Conservation (phyloP, 345 rosid genomes). For the Arabis hirsuta region DNA sequence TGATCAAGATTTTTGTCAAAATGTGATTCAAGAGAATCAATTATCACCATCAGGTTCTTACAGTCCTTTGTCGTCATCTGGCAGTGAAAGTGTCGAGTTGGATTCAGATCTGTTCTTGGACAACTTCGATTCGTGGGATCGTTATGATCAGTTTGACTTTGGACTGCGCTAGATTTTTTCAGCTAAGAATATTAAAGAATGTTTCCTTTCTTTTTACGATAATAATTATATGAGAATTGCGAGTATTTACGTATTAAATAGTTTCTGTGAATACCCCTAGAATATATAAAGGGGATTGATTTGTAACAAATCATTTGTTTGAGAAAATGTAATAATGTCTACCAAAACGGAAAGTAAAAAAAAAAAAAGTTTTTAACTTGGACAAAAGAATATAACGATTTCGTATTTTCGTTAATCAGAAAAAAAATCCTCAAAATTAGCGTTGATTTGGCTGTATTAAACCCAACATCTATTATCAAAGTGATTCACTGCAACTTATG, state of each 20-base stretch:
- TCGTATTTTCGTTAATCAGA: too few species aligned
- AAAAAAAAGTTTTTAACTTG: too few species aligned
- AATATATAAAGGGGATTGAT: not conserved
- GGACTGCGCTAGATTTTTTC: conserved; percentile 17
- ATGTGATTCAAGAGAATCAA: conserved; percentile 22
- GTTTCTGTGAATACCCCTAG: not conserved
- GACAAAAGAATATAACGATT: too few species aligned
- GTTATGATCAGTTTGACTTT: conserved; percentile 30
- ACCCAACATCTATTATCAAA: too few species aligned
- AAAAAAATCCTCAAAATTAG: too few species aligned
- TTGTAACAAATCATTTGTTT: not conserved
- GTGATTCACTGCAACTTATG: too few species aligned
- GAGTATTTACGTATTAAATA: not conserved
- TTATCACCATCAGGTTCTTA: conserved; percentile 32
- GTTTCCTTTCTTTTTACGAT: not conserved
- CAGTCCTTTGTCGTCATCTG: conserved; percentile 27
- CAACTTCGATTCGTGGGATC: conserved; percentile 30
- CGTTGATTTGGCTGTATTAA: too few species aligned
- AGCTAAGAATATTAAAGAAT: not conserved
- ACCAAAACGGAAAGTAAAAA: too few species aligned
- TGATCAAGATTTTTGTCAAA: conserved; percentile 29
- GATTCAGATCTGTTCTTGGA: conserved; percentile 18
- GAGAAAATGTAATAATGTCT: too few species aligned
- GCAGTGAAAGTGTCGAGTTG: conserved; percentile 14
- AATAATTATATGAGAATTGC: not conserved